These are phyloP conservation scores for Bipolaris oryzae DNA, from an alignment of 2,329 filamentous ascomycete species.

Conservation along the genomic window DNA sequence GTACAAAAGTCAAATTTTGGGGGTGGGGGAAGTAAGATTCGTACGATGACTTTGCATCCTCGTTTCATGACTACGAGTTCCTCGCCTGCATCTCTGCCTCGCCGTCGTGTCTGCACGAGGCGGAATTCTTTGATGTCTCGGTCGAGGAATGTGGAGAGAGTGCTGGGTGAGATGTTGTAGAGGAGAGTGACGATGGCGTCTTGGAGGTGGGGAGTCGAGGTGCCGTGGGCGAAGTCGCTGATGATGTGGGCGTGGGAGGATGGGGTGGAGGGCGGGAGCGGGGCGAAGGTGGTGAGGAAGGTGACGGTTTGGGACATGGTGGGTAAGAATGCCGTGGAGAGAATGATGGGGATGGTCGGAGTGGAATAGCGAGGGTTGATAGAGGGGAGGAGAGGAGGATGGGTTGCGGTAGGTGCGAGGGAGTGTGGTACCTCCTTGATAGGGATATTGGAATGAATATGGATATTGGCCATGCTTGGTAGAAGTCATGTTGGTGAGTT, in stretches of 20 bases:
- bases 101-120: not conserved
- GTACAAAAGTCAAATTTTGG: no score
- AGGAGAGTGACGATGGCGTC: not conserved
- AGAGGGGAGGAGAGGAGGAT: no score
- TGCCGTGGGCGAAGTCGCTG: not conserved
- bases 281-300: constrained; percentile 1
- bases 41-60: not conserved
- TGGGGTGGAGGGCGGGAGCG: not conserved
- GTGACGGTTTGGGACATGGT: not conserved
- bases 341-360: no score
- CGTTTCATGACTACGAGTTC: not conserved
- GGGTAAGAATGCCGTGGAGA: not conserved
- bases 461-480: no score
- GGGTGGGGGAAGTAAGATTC: no score
- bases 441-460: no score
- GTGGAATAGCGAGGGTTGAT: not conserved
- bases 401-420: not conserved
- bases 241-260: constrained; percentile 12
- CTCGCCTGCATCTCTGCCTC: not conserved
- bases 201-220: not conserved
- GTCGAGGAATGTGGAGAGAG: not conserved
- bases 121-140: not conserved
- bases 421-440: no score
- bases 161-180: not conserved
- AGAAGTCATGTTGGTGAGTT: no score